Evolutionary conservation across 2,329 filamentous ascomycete species (phyloP), one percentile per base, ranked within the genome.

Genomic region (Ramularia endophylla): DNA sequence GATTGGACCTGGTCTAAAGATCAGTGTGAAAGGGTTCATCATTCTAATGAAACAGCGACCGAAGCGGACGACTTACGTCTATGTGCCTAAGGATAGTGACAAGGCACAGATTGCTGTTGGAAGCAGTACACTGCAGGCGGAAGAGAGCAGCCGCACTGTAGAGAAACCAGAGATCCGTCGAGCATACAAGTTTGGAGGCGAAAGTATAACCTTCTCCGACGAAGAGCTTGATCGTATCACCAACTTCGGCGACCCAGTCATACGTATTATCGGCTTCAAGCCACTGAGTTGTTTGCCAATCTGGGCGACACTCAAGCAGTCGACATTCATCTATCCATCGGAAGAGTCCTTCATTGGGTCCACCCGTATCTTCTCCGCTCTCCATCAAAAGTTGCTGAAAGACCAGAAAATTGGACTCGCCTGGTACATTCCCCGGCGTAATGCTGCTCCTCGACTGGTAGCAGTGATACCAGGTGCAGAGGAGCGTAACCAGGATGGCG

Each of bases 261-360:
- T 98, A 42, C 82, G 88, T 4, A 84, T 98, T 51, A 84, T 98
- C 42, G 92, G 92, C 5, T 98, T 98, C 74, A 98, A 97, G 61
- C 80, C 87, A 5, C 71, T 85, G 19, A 78, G 77, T 1, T 69
- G 78, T 55, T 70, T 95, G 2, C 85, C 85, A 0, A 72, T 83
- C 13, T 95, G 90, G 88, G 86, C 87, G 1, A 88, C 86, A 25
- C 73, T 86, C 36, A 87, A 85, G 58, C 88, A 89, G 54, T 86
- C 89, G 0, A 87, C 81, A 0, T 98, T 95, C 63, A 86, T 98
- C 44, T 97, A 94, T 57, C 92, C 92, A 0, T 92, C 84, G 13
- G 92, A 98, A 65, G 83, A 88, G 49, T 84, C 87, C 47, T 94
- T 81, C 55, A 76, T 95, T 18, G 92, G 92, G 15, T 97, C 89